Base-by-base conservation (phyloP, 345 rosid genomes). In the Abelmoschus esculentus region DNA sequence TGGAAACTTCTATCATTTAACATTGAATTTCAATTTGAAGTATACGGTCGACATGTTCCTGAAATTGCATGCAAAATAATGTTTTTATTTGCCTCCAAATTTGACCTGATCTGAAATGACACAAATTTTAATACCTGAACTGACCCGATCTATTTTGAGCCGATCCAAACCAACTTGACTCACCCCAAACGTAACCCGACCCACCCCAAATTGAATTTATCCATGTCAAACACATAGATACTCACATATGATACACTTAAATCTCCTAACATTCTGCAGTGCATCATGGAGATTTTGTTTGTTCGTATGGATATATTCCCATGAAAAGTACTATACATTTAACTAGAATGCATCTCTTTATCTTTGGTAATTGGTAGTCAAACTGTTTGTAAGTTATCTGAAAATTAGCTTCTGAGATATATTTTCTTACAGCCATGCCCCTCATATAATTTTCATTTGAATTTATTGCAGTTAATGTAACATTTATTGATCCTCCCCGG, bases 401-500 rank as follows among this genome's bases (percentile, higher is more conserved):
- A 10, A 15, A 54, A 26, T 31, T 50, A 28, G 56, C 38, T n/a
- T 74, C 19, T 57, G 17, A 47, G 11, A 10, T 36, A 36, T 44
- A 34, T 47, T 66, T 53, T 14, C 10, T 34, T 40, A 54, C 44
- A 7, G 47, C 50, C 67, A 32, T 67, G 31, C 66, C 18, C 63
- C 56, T 66, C 7, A 40, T 9, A 47, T 61, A 15, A 13, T 70
- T 44, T 26, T 44, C 31, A 5, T 36, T 22, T 67, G 65, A 53
- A 28, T 11, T 72, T 38, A 42, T 68, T 70, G 19, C 79, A 71
- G 79, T 1, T 32, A 52, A 40, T 15, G 40, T 28, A 7, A 61
- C 40, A 19, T 26, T 29, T 34, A 50, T 44, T 7, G n/a, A 18
- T 53, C 31, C 29, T 12, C 49, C 8, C 7, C 36, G 49, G 29